phyloP scores from a whole-genome alignment of 768 basidiomycete species.

The Boletus patriciae region DNA sequence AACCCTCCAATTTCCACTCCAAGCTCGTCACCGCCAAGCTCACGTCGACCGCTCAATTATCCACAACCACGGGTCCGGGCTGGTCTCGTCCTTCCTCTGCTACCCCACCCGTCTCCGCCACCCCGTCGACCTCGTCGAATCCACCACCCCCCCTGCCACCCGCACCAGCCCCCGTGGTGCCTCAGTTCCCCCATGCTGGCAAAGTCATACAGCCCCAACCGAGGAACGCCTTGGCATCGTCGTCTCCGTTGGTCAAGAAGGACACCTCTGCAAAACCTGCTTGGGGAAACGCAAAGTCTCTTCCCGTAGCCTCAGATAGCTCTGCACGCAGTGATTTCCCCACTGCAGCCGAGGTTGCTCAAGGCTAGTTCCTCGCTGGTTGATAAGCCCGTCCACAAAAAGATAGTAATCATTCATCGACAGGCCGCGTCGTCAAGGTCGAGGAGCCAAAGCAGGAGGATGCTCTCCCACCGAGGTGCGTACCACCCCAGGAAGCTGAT shows the following conservation, averaged over 20 bases:
- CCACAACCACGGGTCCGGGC: conserved; percentile 59
- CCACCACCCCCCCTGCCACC: conserved; percentile 48
- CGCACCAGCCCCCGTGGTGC: conserved; percentile 41
- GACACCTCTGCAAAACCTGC: conserved; percentile 50
- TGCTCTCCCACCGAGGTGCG: conserved; percentile 50
- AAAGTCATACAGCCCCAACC: conserved; percentile 70
- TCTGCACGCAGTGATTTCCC: conserved; percentile 76
- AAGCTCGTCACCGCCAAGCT: conserved; percentile 86
- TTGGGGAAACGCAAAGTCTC: conserved; percentile 65
- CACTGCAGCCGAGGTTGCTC: conserved; percentile 93
- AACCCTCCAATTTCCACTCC: conserved; percentile 62
- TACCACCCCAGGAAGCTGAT: conserved; percentile 80
- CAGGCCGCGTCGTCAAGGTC: conserved; percentile 21
- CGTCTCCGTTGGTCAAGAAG: conserved; percentile 37
- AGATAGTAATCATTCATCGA: conserved; percentile 15
- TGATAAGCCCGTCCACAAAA: not conserved
- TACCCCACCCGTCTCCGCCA: conserved; percentile 55
- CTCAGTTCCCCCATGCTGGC: conserved; percentile 55
- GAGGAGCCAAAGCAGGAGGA: conserved; percentile 53
- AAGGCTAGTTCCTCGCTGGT: conserved; percentile 50
- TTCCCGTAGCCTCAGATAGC: conserved; percentile 37
- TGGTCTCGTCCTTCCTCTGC: conserved; percentile 82
- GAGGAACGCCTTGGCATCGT: conserved; percentile 37
- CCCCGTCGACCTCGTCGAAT: conserved; percentile 47
- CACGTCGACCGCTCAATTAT: conserved; percentile 61